A percentile compares a stretch with the other conserved stretches of the same genome.
Conservation (phyloP, 1,284 basidiomycete species). For the Marasmius sp. region DNA sequence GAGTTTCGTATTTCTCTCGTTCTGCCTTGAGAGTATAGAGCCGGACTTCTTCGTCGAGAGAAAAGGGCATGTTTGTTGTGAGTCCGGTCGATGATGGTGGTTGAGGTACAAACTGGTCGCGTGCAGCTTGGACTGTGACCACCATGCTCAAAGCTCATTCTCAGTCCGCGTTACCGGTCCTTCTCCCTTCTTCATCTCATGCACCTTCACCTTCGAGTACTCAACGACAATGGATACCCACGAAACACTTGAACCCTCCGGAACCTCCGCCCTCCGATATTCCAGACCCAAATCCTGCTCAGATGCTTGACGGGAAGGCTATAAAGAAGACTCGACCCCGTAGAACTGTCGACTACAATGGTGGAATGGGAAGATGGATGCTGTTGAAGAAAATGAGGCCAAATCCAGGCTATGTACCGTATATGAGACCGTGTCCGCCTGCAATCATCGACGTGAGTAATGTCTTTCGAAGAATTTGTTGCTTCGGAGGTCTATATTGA, state of each 20-base stretch:
- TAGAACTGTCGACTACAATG: constrained; percentile 93
- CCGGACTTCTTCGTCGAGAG: constrained; percentile 88
- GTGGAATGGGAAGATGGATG: constrained; percentile 80
- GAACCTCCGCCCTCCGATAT: constrained; percentile 80
- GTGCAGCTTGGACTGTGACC: too few relatives aligned
- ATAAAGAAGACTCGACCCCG: constrained; percentile 91
- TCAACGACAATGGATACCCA: constrained; percentile 56
- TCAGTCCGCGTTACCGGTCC: constrained; percentile 31
- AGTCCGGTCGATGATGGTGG: background rate
- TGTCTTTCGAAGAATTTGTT: constrained; percentile 11
- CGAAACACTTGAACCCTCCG: constrained; percentile 45
- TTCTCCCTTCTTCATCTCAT: constrained; percentile 40
- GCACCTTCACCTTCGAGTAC: constrained; percentile 29
- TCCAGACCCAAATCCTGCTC: constrained; percentile 61
- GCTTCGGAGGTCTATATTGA: constrained; percentile 3
- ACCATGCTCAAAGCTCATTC: background rate
- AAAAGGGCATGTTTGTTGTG: constrained; percentile 31
- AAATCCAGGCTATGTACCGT: constrained; percentile 44
- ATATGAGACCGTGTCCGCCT: constrained; percentile 78
- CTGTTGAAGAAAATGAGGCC: constrained; percentile 56
- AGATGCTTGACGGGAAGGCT: constrained; percentile 69
- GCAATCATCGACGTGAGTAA: constrained; percentile 78
- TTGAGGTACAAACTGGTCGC: background rate
- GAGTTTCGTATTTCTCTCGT: constrained; percentile 85
- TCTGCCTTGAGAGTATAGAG: constrained; percentile 88